A percentile compares a stretch with the other conserved stretches of the same genome.
phyloP scores from a whole-genome alignment of 257 asterid genomes.

The Linaria vulgaris region DNA sequence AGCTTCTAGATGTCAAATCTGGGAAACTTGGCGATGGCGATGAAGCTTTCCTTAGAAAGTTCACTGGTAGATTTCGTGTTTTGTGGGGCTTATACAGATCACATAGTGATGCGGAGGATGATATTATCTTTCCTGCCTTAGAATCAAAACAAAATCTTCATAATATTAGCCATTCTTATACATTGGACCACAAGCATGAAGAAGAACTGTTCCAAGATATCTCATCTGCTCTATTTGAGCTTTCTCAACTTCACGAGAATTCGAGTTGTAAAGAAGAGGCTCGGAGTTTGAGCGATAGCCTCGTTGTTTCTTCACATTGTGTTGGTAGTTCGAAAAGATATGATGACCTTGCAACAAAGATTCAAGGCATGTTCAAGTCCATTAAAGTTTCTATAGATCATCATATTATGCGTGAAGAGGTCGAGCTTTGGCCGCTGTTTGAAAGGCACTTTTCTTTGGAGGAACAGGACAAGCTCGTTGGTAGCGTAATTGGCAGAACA shows the following conservation, averaged over 20 bases:
- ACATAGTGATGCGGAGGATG: conserved; percentile 98
- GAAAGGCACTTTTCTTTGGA: conserved; percentile 85
- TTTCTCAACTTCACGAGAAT: conserved; percentile 62
- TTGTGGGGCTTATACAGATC: conserved; percentile 92
- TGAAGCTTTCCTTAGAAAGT: conserved; percentile 77
- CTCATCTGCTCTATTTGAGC: conserved; percentile 73
- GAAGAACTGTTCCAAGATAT: conserved; percentile 88
- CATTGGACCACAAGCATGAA: conserved; percentile 95
- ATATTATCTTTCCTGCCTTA: conserved; percentile 92
- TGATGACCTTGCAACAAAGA: conserved; percentile 78
- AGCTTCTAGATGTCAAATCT: conserved; percentile 79
- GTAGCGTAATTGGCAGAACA: conserved; percentile 91
- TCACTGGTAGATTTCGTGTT: conserved; percentile 89
- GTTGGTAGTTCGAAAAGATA: conserved; percentile 53
- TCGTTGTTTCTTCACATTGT: conserved; percentile 31
- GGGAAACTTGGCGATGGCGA: conserved; percentile 74
- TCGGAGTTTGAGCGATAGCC: conserved; percentile 34
- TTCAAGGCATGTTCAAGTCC: conserved; percentile 97
- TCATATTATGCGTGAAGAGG: conserved; percentile 90
- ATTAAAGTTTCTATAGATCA: conserved; percentile 93
- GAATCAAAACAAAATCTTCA: conserved; percentile 90
- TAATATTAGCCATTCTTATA: conserved; percentile 95
- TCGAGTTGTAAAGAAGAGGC: conserved; percentile 41
- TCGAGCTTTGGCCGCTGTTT: conserved; percentile 96
- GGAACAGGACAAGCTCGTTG: conserved; percentile 94